Base-by-base conservation (phyloP, 2,329 filamentous ascomycete species). In the Penicillium sp. region DNA sequence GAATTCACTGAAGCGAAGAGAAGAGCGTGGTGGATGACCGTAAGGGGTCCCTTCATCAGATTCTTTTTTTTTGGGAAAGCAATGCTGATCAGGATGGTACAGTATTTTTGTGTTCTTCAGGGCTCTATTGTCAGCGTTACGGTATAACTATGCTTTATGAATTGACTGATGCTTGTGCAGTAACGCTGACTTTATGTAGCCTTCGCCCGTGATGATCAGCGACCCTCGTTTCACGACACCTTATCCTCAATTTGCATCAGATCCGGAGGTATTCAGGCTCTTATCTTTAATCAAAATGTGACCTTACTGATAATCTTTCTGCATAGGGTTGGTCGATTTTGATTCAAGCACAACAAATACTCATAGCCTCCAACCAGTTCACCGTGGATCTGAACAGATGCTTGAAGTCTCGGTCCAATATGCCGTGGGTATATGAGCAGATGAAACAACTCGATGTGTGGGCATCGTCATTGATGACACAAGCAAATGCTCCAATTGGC, bases 11-110 rank as follows among this genome's bases (percentile, higher is more conserved):
- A 78, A 60, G 74, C 74, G 43, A 70, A 66, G 53, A 66, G 74
- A 45, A 68, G 75, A 64, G 74, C 74, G 42, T 78, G 75, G 75
- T 78, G 75, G 75, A 78, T 78, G 75, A 77, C 74, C 59, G 75
- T 77, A 67, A 55, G 66, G 35, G 5, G 6, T 18, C 42, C 18
- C 4, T 49, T 51, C 24, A 30, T 35, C 49, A 23, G 21, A 55
- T 24, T n/a, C 4, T 45, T 2, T 54, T 28, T 8, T 14, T 20
- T 26, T 11, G 24, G 11, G 7, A 7, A 8, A 50, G 14, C 11
- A 7, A 23, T 38, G n/a, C 50, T 48, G 23, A 50, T 28, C 38
- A 23, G 5, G 30, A 11, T 45, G 23, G 28, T 30, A 14, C 60
- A 77, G 74, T 78, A 76, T 58, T 75, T 76, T 58, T 74, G 71